Percentiles rank a stretch among this genome's conserved stretches.
phyloP scores from a whole-genome alignment of 140 eudicot genomes.

The Oenanthe javanica region DNA sequence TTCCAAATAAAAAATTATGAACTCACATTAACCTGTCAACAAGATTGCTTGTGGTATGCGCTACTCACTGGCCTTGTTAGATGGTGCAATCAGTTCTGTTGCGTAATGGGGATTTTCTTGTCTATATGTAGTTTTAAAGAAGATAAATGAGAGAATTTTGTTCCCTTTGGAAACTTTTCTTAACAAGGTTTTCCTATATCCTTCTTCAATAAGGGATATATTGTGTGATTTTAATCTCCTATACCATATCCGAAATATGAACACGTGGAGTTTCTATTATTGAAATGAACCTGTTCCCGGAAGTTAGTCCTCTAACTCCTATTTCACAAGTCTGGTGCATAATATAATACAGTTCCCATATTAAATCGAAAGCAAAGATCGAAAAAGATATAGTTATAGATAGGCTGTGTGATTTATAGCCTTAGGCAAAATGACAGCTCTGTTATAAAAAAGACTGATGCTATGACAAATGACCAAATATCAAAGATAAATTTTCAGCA shows the following conservation, averaged over 20 bases:
- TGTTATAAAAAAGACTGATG: slow-evolving; percentile 53
- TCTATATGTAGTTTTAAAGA: neutral
- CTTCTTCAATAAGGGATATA: neutral
- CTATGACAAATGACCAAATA: slow-evolving; percentile 24
- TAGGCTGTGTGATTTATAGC: slow-evolving; percentile 30
- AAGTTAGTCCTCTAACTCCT: slow-evolving; percentile 18
- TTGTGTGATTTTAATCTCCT: too few species aligned
- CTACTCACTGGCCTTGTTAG: slow-evolving; percentile 51
- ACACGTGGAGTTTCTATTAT: neutral
- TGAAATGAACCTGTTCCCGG: neutral
- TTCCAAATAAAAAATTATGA: neutral
- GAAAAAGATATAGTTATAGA: neutral
- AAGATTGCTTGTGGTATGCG: slow-evolving; percentile 83
- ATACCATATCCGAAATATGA: neutral
- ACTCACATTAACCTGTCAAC: slow-evolving; percentile 21
- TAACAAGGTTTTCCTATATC: neutral
- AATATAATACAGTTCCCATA: neutral
- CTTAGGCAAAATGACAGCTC: slow-evolving; percentile 66
- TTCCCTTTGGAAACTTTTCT: neutral
- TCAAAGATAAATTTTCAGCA: neutral
- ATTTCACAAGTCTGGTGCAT: slow-evolving; percentile 48
- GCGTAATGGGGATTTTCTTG: neutral
- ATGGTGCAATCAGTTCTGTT: slow-evolving; percentile 40
- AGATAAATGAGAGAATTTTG: neutral
- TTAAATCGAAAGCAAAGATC: neutral